Evolutionary conservation across 148 eudicot species (phyloP).

Genomic region (Drosera capensis): DNA sequence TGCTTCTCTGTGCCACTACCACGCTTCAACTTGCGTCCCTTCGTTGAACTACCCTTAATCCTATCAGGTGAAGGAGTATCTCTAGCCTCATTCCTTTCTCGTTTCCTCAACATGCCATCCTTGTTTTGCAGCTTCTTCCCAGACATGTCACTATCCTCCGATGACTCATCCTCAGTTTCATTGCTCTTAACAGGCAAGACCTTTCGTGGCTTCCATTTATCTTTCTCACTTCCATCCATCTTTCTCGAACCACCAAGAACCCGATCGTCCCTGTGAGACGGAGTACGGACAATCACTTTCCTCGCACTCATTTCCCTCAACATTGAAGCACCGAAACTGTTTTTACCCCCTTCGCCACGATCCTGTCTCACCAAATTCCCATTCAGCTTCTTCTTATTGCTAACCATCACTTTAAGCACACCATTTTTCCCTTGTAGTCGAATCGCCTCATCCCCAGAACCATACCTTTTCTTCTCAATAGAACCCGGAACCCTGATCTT

Average conservation of each 20-base stretch:
- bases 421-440: conserved; percentile 94
- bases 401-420: conserved; percentile 76
- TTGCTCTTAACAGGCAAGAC: conserved; percentile 15
- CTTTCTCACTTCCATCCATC: conserved; percentile 18
- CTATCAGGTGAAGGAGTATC: conserved; percentile 28
- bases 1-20: conserved; percentile 94
- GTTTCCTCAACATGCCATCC: conserved; percentile 25
- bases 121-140: conserved; percentile 22
- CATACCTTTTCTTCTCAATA: conserved; percentile 32
- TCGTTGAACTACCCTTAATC: conserved; percentile 26
- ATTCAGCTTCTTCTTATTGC: conserved; percentile 29
- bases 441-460: conserved; percentile 46
- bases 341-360: conserved; percentile 18
- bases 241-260: conserved; percentile 20
- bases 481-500: conserved; percentile 39
- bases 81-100: conserved; percentile 25
- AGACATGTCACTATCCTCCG: conserved; percentile 37
- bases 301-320: conserved; percentile 27
- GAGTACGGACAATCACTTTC: conserved; percentile 16
- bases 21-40: conserved; percentile 52
- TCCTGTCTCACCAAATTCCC: conserved; percentile 16
- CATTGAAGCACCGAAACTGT: conserved; percentile 21
- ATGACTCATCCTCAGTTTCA: conserved; percentile 25
- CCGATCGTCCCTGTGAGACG: conserved; percentile 31
- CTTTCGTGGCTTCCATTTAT: conserved; percentile 17